Evolutionary conservation across 805 yeast species (phyloP), one percentile per base, ranked within the genome.

Genomic region (Martiniozyma abietophila): DNA sequence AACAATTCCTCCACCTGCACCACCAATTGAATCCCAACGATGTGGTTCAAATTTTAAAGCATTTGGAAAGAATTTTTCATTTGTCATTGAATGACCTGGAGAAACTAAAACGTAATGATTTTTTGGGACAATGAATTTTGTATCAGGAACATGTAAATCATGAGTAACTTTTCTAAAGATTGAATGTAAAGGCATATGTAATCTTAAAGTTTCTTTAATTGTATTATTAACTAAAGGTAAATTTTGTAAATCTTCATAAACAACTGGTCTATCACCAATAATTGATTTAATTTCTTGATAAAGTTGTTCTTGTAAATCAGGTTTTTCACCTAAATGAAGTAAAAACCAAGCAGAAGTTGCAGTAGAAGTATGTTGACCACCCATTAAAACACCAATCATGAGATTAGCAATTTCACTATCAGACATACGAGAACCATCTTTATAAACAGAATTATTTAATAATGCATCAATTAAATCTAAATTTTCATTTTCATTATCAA

Each of bases 311-410:
- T 85, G 96, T 41, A 89, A 63, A 26, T 82, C 80, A 29, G 94
- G 94, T 50, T 74, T 68, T 50, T 80, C 94, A 45, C 86, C 96
- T 42, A 92, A 69, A 55, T 92, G 97, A 45, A 92, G 69, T 53
- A 92, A 65, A 52, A 77, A 76, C 98, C 98, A 92, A 12, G 96
- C 81, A 26, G 95, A 82, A 16, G 98, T 92, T 17, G 97, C 73
- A 28, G 97, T 92, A 43, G 95, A 81, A 18, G 98, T 92, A 60
- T 92, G 98, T 66, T 92, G 98, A 43, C 98, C 98, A 51, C 98
- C 98, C 98, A 92, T 92, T 42, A 92, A 69, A 36, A 92, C 80
- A 59, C 97, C 98, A 59, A 92, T 89, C 58, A 86, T 66, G 58
- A 92, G 67, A 61, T 88, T 82, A 32, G 97, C 92, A 53, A 92